Percentiles rank a stretch among this genome's conserved stretches.
These are phyloP conservation scores for Phytophthora palmivora DNA, from an alignment of 352 stramenopile species.

Conservation along the genomic window DNA sequence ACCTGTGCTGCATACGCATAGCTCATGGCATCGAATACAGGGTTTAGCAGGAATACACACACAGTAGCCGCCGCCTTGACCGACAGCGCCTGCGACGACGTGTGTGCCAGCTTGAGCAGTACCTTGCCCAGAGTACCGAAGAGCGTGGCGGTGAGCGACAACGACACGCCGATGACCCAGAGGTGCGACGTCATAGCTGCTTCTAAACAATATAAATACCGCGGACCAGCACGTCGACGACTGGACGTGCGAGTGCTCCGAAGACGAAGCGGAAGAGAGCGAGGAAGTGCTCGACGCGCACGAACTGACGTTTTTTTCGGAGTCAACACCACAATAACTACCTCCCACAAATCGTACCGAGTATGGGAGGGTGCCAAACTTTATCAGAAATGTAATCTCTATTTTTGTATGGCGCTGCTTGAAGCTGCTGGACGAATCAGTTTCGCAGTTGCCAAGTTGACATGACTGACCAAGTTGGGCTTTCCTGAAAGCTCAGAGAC, in stretches of 20 bases:
- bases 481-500: no score
- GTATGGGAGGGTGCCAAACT: constrained; percentile 9
- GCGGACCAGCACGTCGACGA: constrained; percentile 9
- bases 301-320: constrained; percentile 35
- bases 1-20: constrained; percentile 89
- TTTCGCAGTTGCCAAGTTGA: no score
- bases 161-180: constrained; percentile 79
- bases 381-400: no score
- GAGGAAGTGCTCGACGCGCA: constrained; percentile 11
- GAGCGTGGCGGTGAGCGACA: constrained; percentile 85
- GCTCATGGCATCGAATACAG: constrained; percentile 87
- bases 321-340: constrained; percentile 10
- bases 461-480: no score
- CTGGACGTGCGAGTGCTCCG: constrained; percentile 3
- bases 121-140: constrained; percentile 89
- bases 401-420: constrained; percentile 27
- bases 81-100: constrained; percentile 54
- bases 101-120: constrained; percentile 88
- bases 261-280: constrained; percentile 30
- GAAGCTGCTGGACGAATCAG: no score
- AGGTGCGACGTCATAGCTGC: constrained; percentile 47
- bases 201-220: constrained; percentile 29
- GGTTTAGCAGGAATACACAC: constrained; percentile 87
- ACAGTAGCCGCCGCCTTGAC: constrained; percentile 76
- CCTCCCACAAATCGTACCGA: constrained; percentile 18